These are phyloP conservation scores for Beauveria pseudobassiana DNA, from an alignment of 2,329 filamentous ascomycete genomes.

Conservation along the genomic window DNA sequence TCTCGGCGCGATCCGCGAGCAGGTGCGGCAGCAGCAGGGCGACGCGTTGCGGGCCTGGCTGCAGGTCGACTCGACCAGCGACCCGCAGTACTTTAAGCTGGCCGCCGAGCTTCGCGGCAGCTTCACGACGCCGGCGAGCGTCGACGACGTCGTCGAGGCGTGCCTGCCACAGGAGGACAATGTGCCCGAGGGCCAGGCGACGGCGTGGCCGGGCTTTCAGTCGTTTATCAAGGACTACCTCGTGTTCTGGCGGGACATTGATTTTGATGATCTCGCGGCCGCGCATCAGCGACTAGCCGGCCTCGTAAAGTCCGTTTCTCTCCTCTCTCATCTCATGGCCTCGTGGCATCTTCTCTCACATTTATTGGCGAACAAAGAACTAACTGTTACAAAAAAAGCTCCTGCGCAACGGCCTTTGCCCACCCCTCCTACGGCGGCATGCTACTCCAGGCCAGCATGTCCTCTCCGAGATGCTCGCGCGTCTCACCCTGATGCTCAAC, in stretches of 20 bases:
- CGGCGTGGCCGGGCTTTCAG: conserved; percentile 68
- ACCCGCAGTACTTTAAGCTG: conserved; percentile 60
- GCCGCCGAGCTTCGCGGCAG: conserved; percentile 55
- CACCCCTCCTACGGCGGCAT: conserved; percentile 74
- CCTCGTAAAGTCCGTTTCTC: conserved; percentile 64
- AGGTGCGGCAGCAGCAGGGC: conserved; percentile 56
- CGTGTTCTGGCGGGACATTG: conserved; percentile 70
- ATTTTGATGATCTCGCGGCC: conserved; percentile 65
- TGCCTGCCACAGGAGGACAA: conserved; percentile 59
- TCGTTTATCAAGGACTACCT: conserved; percentile 78
- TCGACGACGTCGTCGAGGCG: conserved; percentile 57
- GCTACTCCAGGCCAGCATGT: conserved; percentile 76
- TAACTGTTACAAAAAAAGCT: conserved; percentile 37
- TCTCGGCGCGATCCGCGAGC: conserved; percentile 51
- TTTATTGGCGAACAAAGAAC: not conserved
- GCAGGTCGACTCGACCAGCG: conserved; percentile 64
- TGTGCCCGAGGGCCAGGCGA: conserved; percentile 53
- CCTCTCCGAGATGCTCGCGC: conserved; percentile 74
- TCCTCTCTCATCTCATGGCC: not conserved
- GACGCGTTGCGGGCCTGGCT: conserved; percentile 61
- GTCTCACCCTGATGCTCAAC: conserved; percentile 77
- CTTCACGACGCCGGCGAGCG: conserved; percentile 42
- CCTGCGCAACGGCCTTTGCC: conserved; percentile 74
- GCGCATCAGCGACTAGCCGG: conserved; percentile 69
- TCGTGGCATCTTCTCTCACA: not conserved